These are phyloP conservation scores for Colletotrichum sp. DNA, from an alignment of 2,329 filamentous ascomycete genomes.

Conservation along the genomic window DNA sequence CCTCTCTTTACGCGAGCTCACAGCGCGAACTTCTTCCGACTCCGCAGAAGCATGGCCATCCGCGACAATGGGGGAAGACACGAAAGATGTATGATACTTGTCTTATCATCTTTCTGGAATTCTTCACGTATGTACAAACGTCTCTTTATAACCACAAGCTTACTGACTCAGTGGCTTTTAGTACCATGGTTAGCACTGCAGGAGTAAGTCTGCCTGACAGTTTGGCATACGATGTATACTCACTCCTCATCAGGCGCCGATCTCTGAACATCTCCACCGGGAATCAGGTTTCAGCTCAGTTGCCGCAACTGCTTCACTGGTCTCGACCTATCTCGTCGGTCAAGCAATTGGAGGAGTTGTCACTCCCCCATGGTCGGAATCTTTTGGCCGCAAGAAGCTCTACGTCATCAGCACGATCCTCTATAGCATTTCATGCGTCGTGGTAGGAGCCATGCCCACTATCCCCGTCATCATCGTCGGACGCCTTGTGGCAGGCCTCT, in stretches of 20 bases:
- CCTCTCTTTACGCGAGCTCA: background rate
- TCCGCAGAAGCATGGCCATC: background rate
- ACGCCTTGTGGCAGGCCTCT: background rate
- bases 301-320: background rate
- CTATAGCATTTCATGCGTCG: background rate
- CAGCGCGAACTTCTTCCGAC: background rate
- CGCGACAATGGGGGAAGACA: background rate
- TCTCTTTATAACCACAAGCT: fast-evolving
- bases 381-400: conserved; percentile 5
- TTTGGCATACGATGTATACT: background rate
- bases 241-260: background rate
- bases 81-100: conserved; percentile 1
- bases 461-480: background rate
- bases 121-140: background rate
- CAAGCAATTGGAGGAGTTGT: background rate
- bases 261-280: background rate
- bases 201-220: background rate
- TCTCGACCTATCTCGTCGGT: conserved; percentile 3
- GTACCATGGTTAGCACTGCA: background rate
- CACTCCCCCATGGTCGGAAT: conserved; percentile 1
- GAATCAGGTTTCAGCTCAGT: background rate
- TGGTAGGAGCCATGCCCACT: background rate
- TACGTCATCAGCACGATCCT: background rate
- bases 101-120: background rate
- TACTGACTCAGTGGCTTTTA: background rate